A percentile compares a stretch with the other conserved stretches of the same genome.
Evolutionary conservation across 2,329 filamentous ascomycete genomes (phyloP).

Genomic region (Exophiala sp.): DNA sequence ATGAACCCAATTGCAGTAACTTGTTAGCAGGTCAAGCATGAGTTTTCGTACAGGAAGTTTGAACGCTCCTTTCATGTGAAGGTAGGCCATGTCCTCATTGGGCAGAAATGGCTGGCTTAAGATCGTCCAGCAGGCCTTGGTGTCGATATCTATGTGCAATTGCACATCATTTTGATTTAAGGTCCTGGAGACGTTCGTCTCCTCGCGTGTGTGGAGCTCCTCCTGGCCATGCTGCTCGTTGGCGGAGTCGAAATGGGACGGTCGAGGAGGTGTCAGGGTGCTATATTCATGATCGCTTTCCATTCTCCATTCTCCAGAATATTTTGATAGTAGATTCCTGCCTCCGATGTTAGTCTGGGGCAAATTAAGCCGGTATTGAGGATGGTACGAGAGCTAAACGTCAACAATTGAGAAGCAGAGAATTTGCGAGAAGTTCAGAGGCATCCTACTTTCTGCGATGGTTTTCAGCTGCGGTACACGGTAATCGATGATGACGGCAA

Average conservation of each 20-base stretch:
- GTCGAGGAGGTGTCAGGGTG: too few species aligned
- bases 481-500: conserved; percentile 29
- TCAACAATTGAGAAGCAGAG: conserved; percentile 5
- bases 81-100: conserved; percentile 75
- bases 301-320: background rate
- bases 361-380: conserved; percentile 36
- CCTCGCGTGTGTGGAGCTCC: too few species aligned
- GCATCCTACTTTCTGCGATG: conserved; percentile 5
- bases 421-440: too few species aligned
- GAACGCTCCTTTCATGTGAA: conserved; percentile 78
- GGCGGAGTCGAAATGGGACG: too few species aligned
- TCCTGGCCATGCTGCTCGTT: too few species aligned
- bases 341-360: conserved; percentile 50
- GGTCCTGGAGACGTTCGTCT: too few species aligned
- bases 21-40: conserved; percentile 76
- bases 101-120: conserved; percentile 73
- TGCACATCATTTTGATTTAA: too few species aligned
- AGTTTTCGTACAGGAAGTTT: conserved; percentile 66
- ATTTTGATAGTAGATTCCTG: conserved; percentile 27
- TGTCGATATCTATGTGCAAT: too few species aligned
- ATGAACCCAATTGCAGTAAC: conserved; percentile 83
- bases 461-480: conserved; percentile 21
- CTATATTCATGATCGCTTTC: too few species aligned
- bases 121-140: conserved; percentile 61
- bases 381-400: background rate